phyloP scores from a whole-genome alignment of 345 rosid species.

The Populus davidiana region DNA sequence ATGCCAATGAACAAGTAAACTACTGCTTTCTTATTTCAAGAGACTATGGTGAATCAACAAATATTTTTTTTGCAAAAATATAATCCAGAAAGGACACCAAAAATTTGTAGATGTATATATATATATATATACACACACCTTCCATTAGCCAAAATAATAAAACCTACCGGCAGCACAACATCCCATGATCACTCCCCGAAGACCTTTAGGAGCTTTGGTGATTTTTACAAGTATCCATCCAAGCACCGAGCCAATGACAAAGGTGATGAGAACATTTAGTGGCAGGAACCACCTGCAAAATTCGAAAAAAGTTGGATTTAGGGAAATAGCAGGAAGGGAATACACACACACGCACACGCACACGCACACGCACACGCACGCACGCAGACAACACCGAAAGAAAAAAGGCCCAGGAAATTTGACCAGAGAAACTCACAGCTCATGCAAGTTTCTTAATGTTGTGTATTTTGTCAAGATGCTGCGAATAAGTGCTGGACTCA shows the following conservation, averaged over 20 bases:
- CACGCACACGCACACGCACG: too few species aligned
- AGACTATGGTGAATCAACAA: background rate
- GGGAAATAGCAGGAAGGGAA: background rate
- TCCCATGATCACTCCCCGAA: conserved; percentile 48
- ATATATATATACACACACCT: too few species aligned
- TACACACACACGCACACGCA: too few species aligned
- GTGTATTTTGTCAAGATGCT: conserved; percentile 33
- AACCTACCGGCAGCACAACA: conserved; percentile 48
- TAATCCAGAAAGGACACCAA: background rate
- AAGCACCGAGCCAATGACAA: conserved; percentile 45
- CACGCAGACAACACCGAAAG: too few species aligned
- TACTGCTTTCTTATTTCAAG: too few species aligned
- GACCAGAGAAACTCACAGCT: conserved; percentile 23
- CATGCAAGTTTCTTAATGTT: conserved; percentile 27
- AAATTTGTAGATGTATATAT: too few species aligned
- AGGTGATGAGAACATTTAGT: conserved; percentile 40
- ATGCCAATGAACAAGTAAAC: too few species aligned
- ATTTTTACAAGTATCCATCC: conserved; percentile 44
- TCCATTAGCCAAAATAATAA: background rate
- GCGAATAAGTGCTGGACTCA: conserved; percentile 39
- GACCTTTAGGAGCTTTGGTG: conserved; percentile 34
- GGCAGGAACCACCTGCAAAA: conserved; percentile 58
- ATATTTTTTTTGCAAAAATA: too few species aligned
- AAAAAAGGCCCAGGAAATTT: background rate
- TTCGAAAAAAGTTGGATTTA: background rate